Percentiles rank a stretch among this genome's conserved stretches.
Conservation (phyloP, 257 asterid species). For the Jasminum sambac region DNA sequence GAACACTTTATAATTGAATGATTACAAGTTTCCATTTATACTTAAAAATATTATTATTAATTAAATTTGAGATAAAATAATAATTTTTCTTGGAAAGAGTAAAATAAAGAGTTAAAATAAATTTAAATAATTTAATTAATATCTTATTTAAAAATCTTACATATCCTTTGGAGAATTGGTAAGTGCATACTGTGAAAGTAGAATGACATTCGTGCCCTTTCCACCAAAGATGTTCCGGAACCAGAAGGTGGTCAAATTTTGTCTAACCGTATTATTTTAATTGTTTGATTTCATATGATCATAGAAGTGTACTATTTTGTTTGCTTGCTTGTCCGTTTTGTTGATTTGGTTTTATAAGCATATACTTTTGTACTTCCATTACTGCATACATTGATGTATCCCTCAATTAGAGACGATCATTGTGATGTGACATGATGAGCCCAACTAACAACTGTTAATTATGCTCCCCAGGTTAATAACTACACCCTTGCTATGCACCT, state of each 20-base stretch:
- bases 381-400: background rate
- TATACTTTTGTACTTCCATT: background rate
- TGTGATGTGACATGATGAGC: background rate
- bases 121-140: too few species aligned
- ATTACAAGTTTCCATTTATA: too few species aligned
- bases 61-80: too few species aligned
- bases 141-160: too few species aligned
- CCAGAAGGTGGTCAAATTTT: background rate
- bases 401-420: background rate
- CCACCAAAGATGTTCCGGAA: background rate
- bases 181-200: background rate
- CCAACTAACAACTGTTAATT: background rate
- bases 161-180: background rate
- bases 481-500: conserved; percentile 84
- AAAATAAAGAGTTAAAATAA: too few species aligned
- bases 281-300: background rate
- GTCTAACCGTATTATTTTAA: background rate
- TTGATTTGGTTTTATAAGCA: background rate
- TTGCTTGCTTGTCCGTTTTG: background rate
- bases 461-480: conserved; percentile 50
- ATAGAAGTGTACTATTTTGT: background rate
- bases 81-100: too few species aligned
- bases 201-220: background rate
- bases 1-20: too few species aligned
- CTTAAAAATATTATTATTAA: too few species aligned